Conservation (phyloP, 371 early-diverging fungal species). For the Catenaria anguillulae region DNA sequence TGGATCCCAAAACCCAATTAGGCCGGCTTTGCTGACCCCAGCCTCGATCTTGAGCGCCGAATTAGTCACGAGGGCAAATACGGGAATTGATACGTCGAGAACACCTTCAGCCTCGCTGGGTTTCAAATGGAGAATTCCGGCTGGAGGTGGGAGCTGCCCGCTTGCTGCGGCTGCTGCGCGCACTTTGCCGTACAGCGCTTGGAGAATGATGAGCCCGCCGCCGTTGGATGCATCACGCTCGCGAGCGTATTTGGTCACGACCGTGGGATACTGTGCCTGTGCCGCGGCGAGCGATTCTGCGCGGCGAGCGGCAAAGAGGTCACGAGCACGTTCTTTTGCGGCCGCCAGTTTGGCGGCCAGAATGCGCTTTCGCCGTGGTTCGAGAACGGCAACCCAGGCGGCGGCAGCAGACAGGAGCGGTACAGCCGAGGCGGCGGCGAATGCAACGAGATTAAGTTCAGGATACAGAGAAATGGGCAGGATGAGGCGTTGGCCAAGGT, state of each 20-base stretch:
- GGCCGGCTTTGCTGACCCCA: not conserved
- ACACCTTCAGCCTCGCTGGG: not conserved
- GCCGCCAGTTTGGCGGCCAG: not conserved
- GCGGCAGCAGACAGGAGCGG: not conserved
- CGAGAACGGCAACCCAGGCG: not conserved
- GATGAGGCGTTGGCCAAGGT: not conserved
- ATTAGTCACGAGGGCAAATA: constrained; percentile 3
- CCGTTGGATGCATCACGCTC: not conserved
- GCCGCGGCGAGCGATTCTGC: not conserved
- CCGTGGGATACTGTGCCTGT: not conserved
- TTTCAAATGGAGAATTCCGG: not conserved
- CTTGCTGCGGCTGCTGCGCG: not conserved
- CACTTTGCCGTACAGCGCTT: constrained; percentile 5
- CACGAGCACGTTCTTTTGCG: not conserved
- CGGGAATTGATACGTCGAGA: constrained; percentile 8
- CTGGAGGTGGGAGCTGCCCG: not conserved
- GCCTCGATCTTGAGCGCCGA: constrained; percentile 2
- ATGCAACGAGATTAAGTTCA: not conserved
- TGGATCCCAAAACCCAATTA: constrained; percentile 7
- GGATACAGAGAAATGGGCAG: constrained; percentile 2
- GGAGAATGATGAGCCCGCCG: not conserved
- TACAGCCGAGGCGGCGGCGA: not conserved
- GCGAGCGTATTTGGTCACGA: not conserved
- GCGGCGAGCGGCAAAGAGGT: not conserved
- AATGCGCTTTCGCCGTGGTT: not conserved